Evolutionary conservation across 106 monocot genomes (phyloP).

Genomic region (Dioscorea dumetorum): DNA sequence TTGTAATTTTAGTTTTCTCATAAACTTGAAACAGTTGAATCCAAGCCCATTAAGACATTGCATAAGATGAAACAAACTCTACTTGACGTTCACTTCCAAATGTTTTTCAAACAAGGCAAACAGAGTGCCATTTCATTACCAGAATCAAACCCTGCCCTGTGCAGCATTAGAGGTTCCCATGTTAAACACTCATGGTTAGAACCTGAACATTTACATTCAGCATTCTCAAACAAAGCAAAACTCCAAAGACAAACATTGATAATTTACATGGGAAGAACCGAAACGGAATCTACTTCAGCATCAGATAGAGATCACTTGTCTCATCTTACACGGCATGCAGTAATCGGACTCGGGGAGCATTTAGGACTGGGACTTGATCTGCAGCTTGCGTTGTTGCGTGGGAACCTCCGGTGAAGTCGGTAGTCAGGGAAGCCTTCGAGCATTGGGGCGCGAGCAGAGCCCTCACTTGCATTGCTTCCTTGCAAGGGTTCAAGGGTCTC

Average conservation of each 20-base stretch:
- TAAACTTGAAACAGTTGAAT: too few species aligned
- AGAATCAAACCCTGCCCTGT: conserved; percentile 14
- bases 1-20: too few species aligned
- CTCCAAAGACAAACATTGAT: neutral
- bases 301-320: conserved; percentile 7
- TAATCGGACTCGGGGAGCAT: conserved; percentile 27
- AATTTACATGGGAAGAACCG: too few species aligned
- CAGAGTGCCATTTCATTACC: neutral
- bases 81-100: too few species aligned
- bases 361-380: conserved; percentile 31
- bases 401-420: conserved; percentile 17
- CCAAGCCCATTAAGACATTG: too few species aligned
- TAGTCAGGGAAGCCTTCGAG: conserved; percentile 15
- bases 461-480: conserved; percentile 16
- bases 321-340: conserved; percentile 59
- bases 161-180: conserved; percentile 1
- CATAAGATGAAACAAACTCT: too few species aligned
- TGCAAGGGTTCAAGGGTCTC: conserved; percentile 79
- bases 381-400: conserved; percentile 17
- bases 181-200: conserved; percentile 1
- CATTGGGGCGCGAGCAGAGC: neutral
- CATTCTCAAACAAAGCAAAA: conserved; percentile 1
- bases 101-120: too few species aligned
- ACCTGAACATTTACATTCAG: neutral
- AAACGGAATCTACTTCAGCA: neutral